Evolutionary conservation across 2,329 filamentous ascomycete genomes (phyloP).

Genomic region (Chaetomium strumarium): DNA sequence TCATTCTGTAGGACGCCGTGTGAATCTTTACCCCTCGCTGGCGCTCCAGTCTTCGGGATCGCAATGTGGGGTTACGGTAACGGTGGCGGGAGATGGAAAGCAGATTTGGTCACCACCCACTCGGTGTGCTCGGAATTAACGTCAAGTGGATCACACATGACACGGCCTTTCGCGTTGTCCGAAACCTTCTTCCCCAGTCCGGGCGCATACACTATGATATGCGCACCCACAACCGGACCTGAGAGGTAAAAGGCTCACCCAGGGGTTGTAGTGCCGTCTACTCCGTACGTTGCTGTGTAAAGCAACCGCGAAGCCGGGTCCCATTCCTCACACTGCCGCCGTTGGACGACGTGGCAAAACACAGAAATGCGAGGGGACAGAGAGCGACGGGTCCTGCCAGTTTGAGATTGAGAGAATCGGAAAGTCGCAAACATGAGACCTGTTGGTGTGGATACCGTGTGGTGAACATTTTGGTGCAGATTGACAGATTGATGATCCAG

Average conservation of each 20-base stretch:
- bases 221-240: too few relatives aligned
- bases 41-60: constrained; percentile 6
- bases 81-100: constrained; percentile 14
- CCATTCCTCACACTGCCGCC: constrained; percentile 1
- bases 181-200: constrained; percentile 16
- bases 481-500: too few relatives aligned
- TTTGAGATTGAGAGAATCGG: background rate
- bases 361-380: too few relatives aligned
- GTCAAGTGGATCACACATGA: background rate
- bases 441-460: too few relatives aligned
- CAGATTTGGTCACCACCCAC: too few relatives aligned
- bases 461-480: too few relatives aligned
- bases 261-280: background rate
- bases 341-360: background rate
- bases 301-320: constrained; percentile 3
- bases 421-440: background rate
- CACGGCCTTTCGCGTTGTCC: background rate
- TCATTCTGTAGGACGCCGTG: background rate
- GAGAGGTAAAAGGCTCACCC: constrained; percentile 18
- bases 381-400: too few relatives aligned
- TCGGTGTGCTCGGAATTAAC: too few relatives aligned
- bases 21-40: constrained; percentile 14
- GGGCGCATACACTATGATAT: background rate
- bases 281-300: too few relatives aligned
- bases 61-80: constrained; percentile 17